Evolutionary conservation across 805 yeast genomes (phyloP).

Genomic region (Candida xyloterini): DNA sequence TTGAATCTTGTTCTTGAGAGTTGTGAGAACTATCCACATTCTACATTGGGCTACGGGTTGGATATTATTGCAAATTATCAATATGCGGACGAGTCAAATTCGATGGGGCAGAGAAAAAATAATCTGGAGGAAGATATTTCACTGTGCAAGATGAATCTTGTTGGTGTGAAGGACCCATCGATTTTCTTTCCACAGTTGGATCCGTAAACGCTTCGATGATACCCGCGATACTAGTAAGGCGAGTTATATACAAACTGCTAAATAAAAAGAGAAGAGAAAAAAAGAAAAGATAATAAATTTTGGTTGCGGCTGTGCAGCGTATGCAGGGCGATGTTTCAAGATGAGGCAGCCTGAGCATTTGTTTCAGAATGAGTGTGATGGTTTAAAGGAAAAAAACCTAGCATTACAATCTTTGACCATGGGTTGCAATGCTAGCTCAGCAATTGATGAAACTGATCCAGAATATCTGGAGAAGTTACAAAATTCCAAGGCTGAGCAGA

Average conservation of each 20-base stretch:
- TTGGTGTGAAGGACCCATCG: conserved; percentile 7
- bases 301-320: conserved; percentile 11
- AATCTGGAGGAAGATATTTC: background rate
- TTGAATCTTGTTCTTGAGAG: conserved; percentile 20
- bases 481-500: conserved; percentile 48
- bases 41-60: conserved; percentile 19
- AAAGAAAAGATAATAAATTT: background rate
- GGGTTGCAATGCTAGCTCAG: conserved; percentile 70
- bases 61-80: conserved; percentile 21
- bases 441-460: conserved; percentile 43
- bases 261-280: background rate
- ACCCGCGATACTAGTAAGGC: conserved; percentile 4
- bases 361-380: conserved; percentile 1
- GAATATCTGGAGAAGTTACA: conserved; percentile 47
- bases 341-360: background rate
- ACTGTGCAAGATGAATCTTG: conserved; percentile 8
- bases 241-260: background rate
- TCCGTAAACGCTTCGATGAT: conserved; percentile 5
- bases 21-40: conserved; percentile 7
- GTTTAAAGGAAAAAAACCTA: background rate
- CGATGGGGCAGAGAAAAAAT: conserved; percentile 5
- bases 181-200: conserved; percentile 6
- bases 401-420: conserved; percentile 31
- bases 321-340: conserved; percentile 6
- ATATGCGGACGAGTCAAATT: conserved; percentile 11